Evolutionary conservation across 345 rosid genomes (phyloP), one percentile per base, ranked within the genome.

Genomic region (Populus tremula): DNA sequence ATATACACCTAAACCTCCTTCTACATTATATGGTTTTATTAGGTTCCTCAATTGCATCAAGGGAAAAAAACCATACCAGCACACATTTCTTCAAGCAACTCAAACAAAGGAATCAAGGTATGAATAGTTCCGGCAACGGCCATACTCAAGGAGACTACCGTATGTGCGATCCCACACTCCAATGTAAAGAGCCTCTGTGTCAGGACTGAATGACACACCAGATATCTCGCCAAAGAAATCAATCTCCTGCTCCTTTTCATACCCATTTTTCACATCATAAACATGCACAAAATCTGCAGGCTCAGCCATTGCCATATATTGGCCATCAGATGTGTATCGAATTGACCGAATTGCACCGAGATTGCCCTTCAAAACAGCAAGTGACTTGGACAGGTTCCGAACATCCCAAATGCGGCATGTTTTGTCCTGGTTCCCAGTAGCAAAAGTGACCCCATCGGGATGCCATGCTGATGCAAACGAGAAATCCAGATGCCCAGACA

Each of bases 401-500:
- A 79, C 78, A 71, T 89, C 92, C 92, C 92, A 89, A 39, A 89
- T 67, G 1, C 89, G 90, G 49, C 92, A 89, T 21, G 90, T 89
- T 86, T 89, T 89, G 81, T 89, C 92, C 84, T 87, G 90, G 81
- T 89, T 89, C 71, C 92, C 90, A 7, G 89, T 89, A 67, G 92
- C 92, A 84, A 89, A 89, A 73, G 78, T 81, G 25, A 65, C 80
- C 3, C 92, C 90, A 77, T 82, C 84, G 2, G 90, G 92, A 78
- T 89, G 90, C 92, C 92, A 89, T 43, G 90, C 88, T 53, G 90
- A 89, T 61, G 92, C 92, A 83, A 89, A 89, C 2, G 92, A 89
- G 81, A 80, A 89, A 82, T 89, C 92, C 65, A 83, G 76, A 73
- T 89, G 92, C 50, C 92, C 92, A 63, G 71, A 66, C 76, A 89